Percentiles rank a stretch among this genome's conserved stretches.
These are phyloP conservation scores for Sporobolomyces pararoseus DNA, from an alignment of 768 basidiomycete genomes.

Conservation along the genomic window DNA sequence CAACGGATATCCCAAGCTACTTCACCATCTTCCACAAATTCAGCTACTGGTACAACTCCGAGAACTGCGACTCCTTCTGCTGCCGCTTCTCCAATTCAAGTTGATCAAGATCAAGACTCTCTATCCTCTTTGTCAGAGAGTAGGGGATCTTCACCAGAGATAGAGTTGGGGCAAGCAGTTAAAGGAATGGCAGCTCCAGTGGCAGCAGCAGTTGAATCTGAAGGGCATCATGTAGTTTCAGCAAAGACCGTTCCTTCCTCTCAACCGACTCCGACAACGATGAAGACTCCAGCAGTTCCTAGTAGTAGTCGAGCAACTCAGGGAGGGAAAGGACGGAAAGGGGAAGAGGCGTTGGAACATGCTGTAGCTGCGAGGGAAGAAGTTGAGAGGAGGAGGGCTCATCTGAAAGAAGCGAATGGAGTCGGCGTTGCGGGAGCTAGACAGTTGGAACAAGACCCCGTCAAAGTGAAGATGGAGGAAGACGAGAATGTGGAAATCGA, in stretches of 20 bases:
- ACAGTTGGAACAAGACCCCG: neutral
- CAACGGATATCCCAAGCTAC: slow-evolving; percentile 4
- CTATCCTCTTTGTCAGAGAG: slow-evolving; percentile 27
- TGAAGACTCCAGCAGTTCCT: neutral
- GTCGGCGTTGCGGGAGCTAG: slow-evolving; percentile 21
- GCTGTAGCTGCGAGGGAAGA: slow-evolving; percentile 40
- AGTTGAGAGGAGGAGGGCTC: slow-evolving; percentile 36
- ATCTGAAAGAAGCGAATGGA: slow-evolving; percentile 33
- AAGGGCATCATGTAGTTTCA: slow-evolving; percentile 17
- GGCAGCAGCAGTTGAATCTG: neutral
- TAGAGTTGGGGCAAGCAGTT: slow-evolving; percentile 13
- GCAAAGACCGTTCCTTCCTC: slow-evolving; percentile 27
- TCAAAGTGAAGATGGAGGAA: slow-evolving; percentile 30
- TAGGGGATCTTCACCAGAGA: slow-evolving; percentile 16
- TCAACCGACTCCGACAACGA: slow-evolving; percentile 13
- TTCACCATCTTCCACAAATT: neutral
- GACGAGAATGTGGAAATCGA: slow-evolving; percentile 31
- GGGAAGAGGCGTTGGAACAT: slow-evolving; percentile 41
- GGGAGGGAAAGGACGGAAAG: slow-evolving; percentile 36
- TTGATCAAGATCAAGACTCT: slow-evolving; percentile 15
- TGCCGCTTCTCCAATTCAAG: neutral
- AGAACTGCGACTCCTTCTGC: neutral
- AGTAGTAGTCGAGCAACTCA: slow-evolving; percentile 11
- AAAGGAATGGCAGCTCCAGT: neutral
- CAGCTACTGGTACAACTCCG: slow-evolving; percentile 1